phyloP scores from a whole-genome alignment of 768 basidiomycete species.

The Mycena pura region DNA sequence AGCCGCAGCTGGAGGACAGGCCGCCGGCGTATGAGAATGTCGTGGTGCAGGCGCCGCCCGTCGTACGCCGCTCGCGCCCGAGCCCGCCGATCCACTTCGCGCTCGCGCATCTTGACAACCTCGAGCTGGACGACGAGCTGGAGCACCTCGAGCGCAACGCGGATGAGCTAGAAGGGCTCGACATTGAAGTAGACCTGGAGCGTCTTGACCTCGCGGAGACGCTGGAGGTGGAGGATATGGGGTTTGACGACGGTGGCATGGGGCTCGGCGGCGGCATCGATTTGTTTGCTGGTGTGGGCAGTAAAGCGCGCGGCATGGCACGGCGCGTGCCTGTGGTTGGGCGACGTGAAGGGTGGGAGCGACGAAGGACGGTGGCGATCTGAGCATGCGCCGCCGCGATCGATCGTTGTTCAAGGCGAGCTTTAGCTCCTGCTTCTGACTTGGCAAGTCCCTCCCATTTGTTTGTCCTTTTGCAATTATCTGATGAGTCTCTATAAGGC shows the following conservation, averaged over 20 bases:
- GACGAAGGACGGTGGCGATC: conserved; percentile 1
- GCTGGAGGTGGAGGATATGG: conserved; percentile 18
- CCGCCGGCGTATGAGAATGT: conserved; percentile 25
- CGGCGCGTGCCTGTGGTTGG: conserved; percentile 8
- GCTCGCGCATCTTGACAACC: conserved; percentile 4
- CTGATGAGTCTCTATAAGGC: too few species aligned
- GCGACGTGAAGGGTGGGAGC: conserved; percentile 14
- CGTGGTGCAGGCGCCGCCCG: neutral
- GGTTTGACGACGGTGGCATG: conserved; percentile 16
- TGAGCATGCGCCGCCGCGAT: too few species aligned
- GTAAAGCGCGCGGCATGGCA: neutral
- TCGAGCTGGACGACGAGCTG: too few species aligned
- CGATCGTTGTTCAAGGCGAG: too few species aligned
- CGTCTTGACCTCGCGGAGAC: conserved; percentile 18
- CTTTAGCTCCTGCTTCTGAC: too few species aligned
- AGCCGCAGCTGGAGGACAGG: neutral
- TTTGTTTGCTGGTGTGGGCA: conserved; percentile 15
- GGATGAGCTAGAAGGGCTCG: conserved; percentile 6
- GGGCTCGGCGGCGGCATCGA: conserved; percentile 3
- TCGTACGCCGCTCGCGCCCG: conserved; percentile 4
- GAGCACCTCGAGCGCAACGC: conserved; percentile 13
- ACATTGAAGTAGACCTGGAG: conserved; percentile 24
- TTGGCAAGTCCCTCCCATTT: too few species aligned
- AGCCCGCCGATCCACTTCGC: conserved; percentile 11
- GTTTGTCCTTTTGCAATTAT: too few species aligned